Evolutionary conservation across 2,329 filamentous ascomycete species (phyloP).

Genomic region (Ophiostoma triangulosporum): DNA sequence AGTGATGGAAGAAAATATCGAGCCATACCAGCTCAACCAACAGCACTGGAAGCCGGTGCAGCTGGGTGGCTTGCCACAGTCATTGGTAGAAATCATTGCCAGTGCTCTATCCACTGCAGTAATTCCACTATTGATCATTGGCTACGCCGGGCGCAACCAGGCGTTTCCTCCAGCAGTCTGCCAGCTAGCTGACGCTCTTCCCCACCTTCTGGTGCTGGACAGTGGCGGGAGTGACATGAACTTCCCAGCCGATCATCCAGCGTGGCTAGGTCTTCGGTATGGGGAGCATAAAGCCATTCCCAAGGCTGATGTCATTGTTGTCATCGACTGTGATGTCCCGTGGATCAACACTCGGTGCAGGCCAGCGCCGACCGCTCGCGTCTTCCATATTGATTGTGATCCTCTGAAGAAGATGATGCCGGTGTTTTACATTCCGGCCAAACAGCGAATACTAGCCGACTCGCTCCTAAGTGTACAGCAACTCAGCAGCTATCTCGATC

Average conservation of each 20-base stretch:
- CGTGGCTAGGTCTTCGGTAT: slow-evolving; percentile 57
- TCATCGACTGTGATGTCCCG: slow-evolving; percentile 81
- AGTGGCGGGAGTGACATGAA: slow-evolving; percentile 71
- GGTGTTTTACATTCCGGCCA: slow-evolving; percentile 55
- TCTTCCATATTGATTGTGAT: slow-evolving; percentile 54
- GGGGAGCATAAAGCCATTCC: slow-evolving; percentile 61
- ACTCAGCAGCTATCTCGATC: slow-evolving; percentile 46
- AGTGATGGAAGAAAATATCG: slow-evolving; percentile 73
- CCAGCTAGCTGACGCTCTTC: slow-evolving; percentile 51
- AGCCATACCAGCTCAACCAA: slow-evolving; percentile 56
- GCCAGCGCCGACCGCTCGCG: slow-evolving; percentile 35
- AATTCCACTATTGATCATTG: slow-evolving; percentile 56
- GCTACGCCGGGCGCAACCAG: slow-evolving; percentile 59
- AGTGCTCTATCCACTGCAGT: slow-evolving; percentile 49
- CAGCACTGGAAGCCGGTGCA: slow-evolving; percentile 57
- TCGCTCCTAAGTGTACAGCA: slow-evolving; percentile 53
- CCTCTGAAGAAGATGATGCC: slow-evolving; percentile 60
- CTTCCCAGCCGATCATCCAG: slow-evolving; percentile 58
- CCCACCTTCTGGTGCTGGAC: slow-evolving; percentile 58
- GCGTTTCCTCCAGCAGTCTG: slow-evolving; percentile 47
- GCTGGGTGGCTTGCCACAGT: slow-evolving; percentile 42
- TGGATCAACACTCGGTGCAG: slow-evolving; percentile 73
- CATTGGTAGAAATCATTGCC: slow-evolving; percentile 45
- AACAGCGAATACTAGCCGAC: slow-evolving; percentile 54
- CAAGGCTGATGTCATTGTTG: slow-evolving; percentile 70